Evolutionary conservation across 805 yeast species (phyloP), one percentile per base, ranked within the genome.

Genomic region (Spathaspora arborariae): DNA sequence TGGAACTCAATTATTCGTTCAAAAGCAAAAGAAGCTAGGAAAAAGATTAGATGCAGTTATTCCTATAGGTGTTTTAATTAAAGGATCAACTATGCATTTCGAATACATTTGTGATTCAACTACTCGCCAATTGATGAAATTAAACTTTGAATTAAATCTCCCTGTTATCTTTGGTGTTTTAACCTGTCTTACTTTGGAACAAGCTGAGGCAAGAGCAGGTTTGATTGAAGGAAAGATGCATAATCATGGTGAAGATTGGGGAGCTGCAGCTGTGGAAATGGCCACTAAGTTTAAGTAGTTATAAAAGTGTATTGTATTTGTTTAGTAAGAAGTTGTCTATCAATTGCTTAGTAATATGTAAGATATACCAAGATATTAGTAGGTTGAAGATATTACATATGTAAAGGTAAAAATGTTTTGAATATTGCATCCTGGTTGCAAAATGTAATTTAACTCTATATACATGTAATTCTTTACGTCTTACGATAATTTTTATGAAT

Each of bases 211-310:
- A 18, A 84, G 99, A 68, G 96, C 98, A 10, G 99, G 98, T 20
- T 71, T 92, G 51, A 65, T 75, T 35, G 68, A 68, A 24, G 89
- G 85, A 48, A 82, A 82, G 56, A 79, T 83, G 82, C 98, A 94
- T 67, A 92, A 92, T 73, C 99, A 94, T 61, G 99, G 99, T 53
- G 88, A 80, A 60, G 99, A 94, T 66, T 92, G 99, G 99, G 99
- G 96, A 56, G 91, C 95, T 30, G 97, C 97, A 45, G 99, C 99
- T 13, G 96, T 94, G 21, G 99, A 92, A 72, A 92, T 94, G 98
- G 56, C 69, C 9, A 48, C 64, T 36, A 72, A 72, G 53, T 70
- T 70, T 47, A 54, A 54, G 20, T 58, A 51, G 38, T 24, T 24
- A 24, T 20, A 8, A 6, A 8, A n/a, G 16, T 39, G 20, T 16